A percentile compares a stretch with the other conserved stretches of the same genome.
Evolutionary conservation across 2,329 filamentous ascomycete genomes (phyloP).

Genomic region (Phialophora chinensis): DNA sequence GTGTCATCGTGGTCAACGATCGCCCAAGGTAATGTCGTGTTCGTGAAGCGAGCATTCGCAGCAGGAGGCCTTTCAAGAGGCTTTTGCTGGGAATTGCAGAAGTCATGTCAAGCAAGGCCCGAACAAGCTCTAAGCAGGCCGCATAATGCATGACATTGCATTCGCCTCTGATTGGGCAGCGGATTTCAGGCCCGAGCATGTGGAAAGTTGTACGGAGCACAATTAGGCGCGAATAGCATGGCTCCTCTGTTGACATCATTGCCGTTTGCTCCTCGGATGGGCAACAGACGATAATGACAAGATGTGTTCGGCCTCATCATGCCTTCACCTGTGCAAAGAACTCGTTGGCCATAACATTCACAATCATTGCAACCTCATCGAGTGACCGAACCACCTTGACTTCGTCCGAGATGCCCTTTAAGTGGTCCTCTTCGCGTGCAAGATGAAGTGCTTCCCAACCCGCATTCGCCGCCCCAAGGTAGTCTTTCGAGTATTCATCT

Average conservation of each 20-base stretch:
- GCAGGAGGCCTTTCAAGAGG: neutral
- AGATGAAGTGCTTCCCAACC: constrained; percentile 49
- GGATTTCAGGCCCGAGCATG: neutral
- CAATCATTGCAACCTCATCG: constrained; percentile 30
- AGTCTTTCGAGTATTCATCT: constrained; percentile 53
- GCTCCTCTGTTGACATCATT: neutral
- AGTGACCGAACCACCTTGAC: constrained; percentile 29
- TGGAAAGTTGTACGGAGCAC: neutral
- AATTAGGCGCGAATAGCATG: too few relatives aligned
- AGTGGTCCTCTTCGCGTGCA: constrained; percentile 36
- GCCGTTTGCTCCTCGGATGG: neutral
- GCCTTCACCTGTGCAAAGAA: constrained; percentile 10
- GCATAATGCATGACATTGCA: constrained; percentile 15
- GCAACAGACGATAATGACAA: neutral
- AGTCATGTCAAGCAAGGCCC: constrained; percentile 12
- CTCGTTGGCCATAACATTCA: constrained; percentile 32
- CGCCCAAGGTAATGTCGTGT: neutral
- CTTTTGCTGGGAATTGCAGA: neutral
- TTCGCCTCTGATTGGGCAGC: constrained; percentile 10
- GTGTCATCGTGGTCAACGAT: neutral
- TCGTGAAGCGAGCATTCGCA: neutral
- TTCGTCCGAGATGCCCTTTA: neutral
- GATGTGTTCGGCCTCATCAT: neutral
- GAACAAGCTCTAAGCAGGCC: constrained; percentile 19
- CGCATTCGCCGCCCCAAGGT: constrained; percentile 45